Percentiles rank a stretch among this genome's conserved stretches.
phyloP scores from a whole-genome alignment of 2,329 filamentous ascomycete genomes.

The Karstenula rhodostoma region DNA sequence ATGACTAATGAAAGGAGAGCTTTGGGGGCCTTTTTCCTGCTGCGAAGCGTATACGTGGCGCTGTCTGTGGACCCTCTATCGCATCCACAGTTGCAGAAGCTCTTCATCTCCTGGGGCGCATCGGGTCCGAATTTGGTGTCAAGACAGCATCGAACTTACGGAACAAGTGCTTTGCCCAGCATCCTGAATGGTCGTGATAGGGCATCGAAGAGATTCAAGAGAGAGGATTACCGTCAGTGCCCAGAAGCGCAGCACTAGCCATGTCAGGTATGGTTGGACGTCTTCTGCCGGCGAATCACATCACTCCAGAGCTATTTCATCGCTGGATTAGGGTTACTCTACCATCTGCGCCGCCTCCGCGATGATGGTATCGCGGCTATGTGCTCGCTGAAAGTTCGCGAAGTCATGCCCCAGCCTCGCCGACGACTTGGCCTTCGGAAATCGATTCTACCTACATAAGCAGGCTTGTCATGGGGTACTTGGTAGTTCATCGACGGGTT shows the following conservation, averaged over 20 bases:
- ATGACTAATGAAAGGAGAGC: not conserved
- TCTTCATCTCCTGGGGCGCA: slow-evolving; percentile 2
- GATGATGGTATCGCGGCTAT: not conserved
- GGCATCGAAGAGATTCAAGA: not conserved
- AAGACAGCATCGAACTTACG: not conserved
- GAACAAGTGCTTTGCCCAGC: slow-evolving; percentile 1
- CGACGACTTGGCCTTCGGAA: not conserved
- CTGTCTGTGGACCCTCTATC: not conserved
- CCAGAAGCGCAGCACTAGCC: not conserved
- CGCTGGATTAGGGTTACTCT: not conserved
- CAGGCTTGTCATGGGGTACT: not conserved
- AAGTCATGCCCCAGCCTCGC: not conserved
- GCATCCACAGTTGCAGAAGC: not conserved
- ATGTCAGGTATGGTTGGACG: not conserved
- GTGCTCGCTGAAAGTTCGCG: not conserved
- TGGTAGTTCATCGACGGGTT: not conserved
- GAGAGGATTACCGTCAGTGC: not conserved
- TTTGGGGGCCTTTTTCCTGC: slow-evolving; percentile 11
- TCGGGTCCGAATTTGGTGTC: slow-evolving; percentile 8
- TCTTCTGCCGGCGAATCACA: not conserved
- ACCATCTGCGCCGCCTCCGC: not conserved
- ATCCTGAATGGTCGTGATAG: not conserved
- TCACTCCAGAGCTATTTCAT: not conserved
- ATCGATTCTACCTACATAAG: not conserved
- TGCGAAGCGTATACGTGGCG: slow-evolving; percentile 1